Base-by-base conservation (phyloP, 768 basidiomycete species). In the Fomitopsis serialis region DNA sequence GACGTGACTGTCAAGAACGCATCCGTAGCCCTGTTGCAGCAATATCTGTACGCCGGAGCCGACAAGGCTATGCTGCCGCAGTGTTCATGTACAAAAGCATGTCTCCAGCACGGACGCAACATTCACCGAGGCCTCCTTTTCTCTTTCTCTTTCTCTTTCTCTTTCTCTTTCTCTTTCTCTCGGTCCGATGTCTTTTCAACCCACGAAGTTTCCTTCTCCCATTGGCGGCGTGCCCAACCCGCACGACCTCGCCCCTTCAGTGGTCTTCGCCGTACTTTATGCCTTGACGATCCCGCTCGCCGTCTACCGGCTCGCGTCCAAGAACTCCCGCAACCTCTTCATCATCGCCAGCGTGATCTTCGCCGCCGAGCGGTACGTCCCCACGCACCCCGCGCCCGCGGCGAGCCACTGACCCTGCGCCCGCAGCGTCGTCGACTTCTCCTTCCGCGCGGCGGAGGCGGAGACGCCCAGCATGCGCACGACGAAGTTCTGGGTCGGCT, bases 171-270 rank as follows among this genome's bases (percentile, higher is more conserved):
- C 9, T 15, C 34, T 35, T 17, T 40, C 37, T 17, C 15, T 40
- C 15, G 15, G 15, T 40, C 37, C 15, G 37, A 40, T 40, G 37
- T 40, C 37, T 19, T 7, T 15, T 40, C 7, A 40, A 15, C 32
- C 46, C 11, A 48, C 27, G 5, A 27, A 35, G 11, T 49, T 49
- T 21, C 48, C 48, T 34, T 32, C 48, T 19, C 48, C 48, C 34
- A 27, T 49, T 22, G 48, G 48, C 36, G 48, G 48, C 11, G 35
- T 40, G n/a, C 48, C 48, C 19, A 15, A 34, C 34, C 35, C 48
- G n/a, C 34, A 37, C 6, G 77, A 79, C 56, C 72, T 76, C 54
- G 72, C 61, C 8, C 73, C 76, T 45, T 76, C 76, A 0, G 66
- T 77, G 21, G 12, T 76, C 5, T 77, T 77, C 58, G 68, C 12